These are phyloP conservation scores for Acacia acuminata DNA, from an alignment of 306 rosid genomes.

Conservation along the genomic window DNA sequence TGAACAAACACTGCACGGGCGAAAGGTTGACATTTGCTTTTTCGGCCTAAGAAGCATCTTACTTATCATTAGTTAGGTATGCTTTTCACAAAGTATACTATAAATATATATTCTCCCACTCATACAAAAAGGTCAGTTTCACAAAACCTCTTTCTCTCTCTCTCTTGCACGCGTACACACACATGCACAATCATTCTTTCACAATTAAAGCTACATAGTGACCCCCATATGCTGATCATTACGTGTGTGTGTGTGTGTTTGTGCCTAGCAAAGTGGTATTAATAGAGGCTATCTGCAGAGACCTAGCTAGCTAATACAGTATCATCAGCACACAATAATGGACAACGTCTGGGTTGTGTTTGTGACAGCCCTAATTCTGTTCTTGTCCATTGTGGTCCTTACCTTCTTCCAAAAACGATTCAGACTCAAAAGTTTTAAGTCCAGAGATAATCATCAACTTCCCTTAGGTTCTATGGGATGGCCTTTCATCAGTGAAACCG, in stretches of 20 bases:
- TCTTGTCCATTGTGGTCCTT: neutral
- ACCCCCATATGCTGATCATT: slow-evolving; percentile 14
- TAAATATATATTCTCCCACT: neutral
- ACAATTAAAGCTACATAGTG: slow-evolving; percentile 25
- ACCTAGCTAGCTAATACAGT: neutral
- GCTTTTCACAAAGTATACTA: neutral
- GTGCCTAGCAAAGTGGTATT: neutral
- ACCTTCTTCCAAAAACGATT: neutral
- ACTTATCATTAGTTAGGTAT: neutral
- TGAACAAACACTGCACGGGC: no score
- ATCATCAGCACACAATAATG: neutral
- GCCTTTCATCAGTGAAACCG: slow-evolving; percentile 15
- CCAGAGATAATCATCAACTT: neutral
- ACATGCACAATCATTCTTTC: slow-evolving; percentile 6
- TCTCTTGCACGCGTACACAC: slow-evolving; percentile 3
- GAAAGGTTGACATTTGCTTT: neutral
- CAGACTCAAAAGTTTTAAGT: neutral
- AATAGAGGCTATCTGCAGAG: neutral
- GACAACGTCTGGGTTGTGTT: neutral
- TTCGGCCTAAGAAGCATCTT: neutral
- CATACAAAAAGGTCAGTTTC: neutral
- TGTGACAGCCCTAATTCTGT: slow-evolving; percentile 2
- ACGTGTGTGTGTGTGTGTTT: neutral
- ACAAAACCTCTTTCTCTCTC: neutral
- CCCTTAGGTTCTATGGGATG: slow-evolving; percentile 5